These are phyloP conservation scores for Fusarium vanettenii DNA, from an alignment of 2,329 filamentous ascomycete genomes.

Conservation along the genomic window DNA sequence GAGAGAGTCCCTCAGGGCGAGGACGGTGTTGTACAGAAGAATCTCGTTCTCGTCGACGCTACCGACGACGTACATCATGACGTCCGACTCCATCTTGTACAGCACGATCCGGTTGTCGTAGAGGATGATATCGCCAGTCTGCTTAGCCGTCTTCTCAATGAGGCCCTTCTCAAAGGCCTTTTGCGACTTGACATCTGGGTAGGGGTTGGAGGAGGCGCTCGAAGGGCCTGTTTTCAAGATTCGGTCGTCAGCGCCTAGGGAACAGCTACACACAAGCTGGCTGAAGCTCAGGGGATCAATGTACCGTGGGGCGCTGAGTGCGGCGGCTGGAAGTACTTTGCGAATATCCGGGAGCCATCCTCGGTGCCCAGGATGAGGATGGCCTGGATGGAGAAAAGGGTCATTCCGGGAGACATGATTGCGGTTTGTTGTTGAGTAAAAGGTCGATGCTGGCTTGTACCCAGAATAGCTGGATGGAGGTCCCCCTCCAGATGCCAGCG, in stretches of 20 bases:
- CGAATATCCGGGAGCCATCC: conserved; percentile 90
- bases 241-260: conserved; percentile 39
- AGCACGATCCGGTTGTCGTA: conserved; percentile 97
- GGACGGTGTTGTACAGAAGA: conserved; percentile 91
- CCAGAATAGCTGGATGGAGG: conserved; percentile 30
- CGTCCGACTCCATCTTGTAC: conserved; percentile 97
- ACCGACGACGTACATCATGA: conserved; percentile 95
- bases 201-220: conserved; percentile 75
- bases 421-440: conserved; percentile 21
- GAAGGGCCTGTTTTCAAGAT: conserved; percentile 46
- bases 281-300: conserved; percentile 21
- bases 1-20: conserved; percentile 90
- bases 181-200: conserved; percentile 90
- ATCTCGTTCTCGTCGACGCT: conserved; percentile 96
- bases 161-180: conserved; percentile 97
- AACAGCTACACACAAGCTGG: neutral
- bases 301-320: conserved; percentile 59
- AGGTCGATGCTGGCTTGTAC: conserved; percentile 32
- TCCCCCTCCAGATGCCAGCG: conserved; percentile 47
- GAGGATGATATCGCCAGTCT: conserved; percentile 94
- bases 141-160: conserved; percentile 94
- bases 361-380: conserved; percentile 84
- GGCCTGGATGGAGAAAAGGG: conserved; percentile 81
- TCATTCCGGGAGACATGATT: conserved; percentile 79
- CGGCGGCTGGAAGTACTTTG: conserved; percentile 87